Percentiles rank a stretch among this genome's conserved stretches.
Evolutionary conservation across 2,329 filamentous ascomycete genomes (phyloP).

Genomic region (Aspergillus latus): DNA sequence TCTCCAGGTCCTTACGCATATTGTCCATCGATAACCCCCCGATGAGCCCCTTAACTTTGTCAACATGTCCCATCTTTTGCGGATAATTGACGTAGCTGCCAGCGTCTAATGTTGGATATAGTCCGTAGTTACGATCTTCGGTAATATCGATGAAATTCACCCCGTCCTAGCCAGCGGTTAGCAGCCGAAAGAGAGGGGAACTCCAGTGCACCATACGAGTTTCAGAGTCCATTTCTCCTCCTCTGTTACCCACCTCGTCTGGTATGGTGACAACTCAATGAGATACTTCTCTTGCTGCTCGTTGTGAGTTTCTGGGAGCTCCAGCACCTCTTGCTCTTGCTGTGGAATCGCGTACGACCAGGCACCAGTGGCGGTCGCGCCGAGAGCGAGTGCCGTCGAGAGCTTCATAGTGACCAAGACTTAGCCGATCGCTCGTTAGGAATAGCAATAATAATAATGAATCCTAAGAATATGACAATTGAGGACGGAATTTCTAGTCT

Average conservation of each 20-base stretch:
- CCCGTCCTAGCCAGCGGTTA: conserved; percentile 61
- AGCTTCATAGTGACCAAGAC: conserved; percentile 37
- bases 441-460: background rate
- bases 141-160: conserved; percentile 95
- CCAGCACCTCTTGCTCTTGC: conserved; percentile 24
- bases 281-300: conserved; percentile 61
- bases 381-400: conserved; percentile 31
- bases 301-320: conserved; percentile 17
- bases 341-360: conserved; percentile 33
- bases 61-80: conserved; percentile 62
- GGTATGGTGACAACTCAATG: conserved; percentile 79
- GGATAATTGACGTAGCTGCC: conserved; percentile 62
- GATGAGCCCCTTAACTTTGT: conserved; percentile 66
- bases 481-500: background rate
- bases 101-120: conserved; percentile 52
- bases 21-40: conserved; percentile 69
- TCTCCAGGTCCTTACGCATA: conserved; percentile 76
- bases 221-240: conserved; percentile 92
- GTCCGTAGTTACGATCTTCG: conserved; percentile 58
- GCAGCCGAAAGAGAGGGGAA: background rate
- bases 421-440: background rate
- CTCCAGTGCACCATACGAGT: conserved; percentile 57
- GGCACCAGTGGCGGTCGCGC: conserved; percentile 36
- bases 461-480: background rate
- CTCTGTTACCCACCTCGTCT: conserved; percentile 85